Base-by-base conservation (phyloP, 192 early-diverging fungal genomes). In the Entomortierella lignicola region DNA sequence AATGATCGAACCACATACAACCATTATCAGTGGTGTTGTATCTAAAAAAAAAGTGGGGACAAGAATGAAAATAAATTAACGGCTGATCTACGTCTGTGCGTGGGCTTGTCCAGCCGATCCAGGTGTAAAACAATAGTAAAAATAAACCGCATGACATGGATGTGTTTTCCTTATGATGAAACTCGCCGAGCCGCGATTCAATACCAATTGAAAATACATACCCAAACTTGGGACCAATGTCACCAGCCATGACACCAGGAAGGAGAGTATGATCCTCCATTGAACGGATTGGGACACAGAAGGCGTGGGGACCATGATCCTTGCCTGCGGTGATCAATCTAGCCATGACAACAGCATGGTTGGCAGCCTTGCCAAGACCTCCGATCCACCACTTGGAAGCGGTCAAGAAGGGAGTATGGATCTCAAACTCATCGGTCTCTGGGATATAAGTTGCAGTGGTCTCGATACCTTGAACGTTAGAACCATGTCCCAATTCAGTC, bases 331-430 rank as follows among this genome's bases (percentile, higher is more conserved):
- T 86, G 39, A 92, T 86, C 21, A 96, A 80, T 39, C 89, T 84
- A 30, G 94, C 94, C 91, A 94, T 93, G 6, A 96, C 93, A 47
- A 95, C 89, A 3, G 95, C 92, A 77, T 95, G 92, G 41, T 89
- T 94, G 8, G 90, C 89, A 12, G 90, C 89, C 41, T 91, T 89
- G 63, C 94, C 94, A 30, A 96, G 82, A 20, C 91, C 92, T 27
- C 94, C 95, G 29, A 91, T 87, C 94, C 95, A 96, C 92, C 94
- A 96, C 77, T 96, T 96, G 81, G 86, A 82, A 0, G 93, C 85
- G 26, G 93, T 92, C 58, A 95, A 80, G 52, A 80, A 85, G 17
- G 94, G 95, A 21, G 89, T 88, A 75, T 96, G 92, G 54, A 96
- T 84, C 62, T 93, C 95, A 67, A 95, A 96, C 84, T 96, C 91